Evolutionary conservation across 2,329 filamentous ascomycete genomes (phyloP).

Genomic region (Dothistroma septosporum): DNA sequence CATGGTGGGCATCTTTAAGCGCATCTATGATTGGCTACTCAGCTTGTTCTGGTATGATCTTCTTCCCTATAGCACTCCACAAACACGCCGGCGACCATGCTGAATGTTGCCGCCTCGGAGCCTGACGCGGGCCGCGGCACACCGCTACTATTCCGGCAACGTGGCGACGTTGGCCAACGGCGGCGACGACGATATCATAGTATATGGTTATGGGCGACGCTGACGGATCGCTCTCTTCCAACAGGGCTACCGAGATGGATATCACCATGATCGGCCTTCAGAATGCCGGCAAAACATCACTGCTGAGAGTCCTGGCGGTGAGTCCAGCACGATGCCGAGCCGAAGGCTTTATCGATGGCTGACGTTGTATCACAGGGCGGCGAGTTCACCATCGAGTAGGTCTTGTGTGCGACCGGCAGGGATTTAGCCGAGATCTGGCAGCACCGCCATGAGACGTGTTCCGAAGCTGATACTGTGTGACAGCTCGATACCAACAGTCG

Average conservation of each 20-base stretch:
- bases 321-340: constrained; percentile 40
- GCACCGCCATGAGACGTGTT: constrained; percentile 13
- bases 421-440: constrained; percentile 19
- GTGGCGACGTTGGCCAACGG: neutral
- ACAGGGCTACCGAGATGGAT: constrained; percentile 98
- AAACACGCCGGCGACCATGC: neutral
- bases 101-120: constrained; percentile 18
- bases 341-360: constrained; percentile 28
- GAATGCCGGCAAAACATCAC: constrained; percentile 95
- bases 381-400: constrained; percentile 96
- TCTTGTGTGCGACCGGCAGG: constrained; percentile 39
- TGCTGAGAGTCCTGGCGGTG: constrained; percentile 92
- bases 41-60: constrained; percentile 88
- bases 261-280: constrained; percentile 98
- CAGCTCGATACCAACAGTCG: constrained; percentile 96
- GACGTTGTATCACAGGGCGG: constrained; percentile 64
- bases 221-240: constrained; percentile 23
- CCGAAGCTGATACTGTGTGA: constrained; percentile 36
- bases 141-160: constrained; percentile 10
- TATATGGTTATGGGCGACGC: constrained; percentile 16
- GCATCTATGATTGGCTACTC: constrained; percentile 97
- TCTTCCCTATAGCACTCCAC: constrained; percentile 4
- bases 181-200: constrained; percentile 9
- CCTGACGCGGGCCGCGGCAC: constrained; percentile 12
- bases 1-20: constrained; percentile 90